These are phyloP conservation scores for Pleoardoris graminearum DNA, from an alignment of 2,329 filamentous ascomycete genomes.

Conservation along the genomic window DNA sequence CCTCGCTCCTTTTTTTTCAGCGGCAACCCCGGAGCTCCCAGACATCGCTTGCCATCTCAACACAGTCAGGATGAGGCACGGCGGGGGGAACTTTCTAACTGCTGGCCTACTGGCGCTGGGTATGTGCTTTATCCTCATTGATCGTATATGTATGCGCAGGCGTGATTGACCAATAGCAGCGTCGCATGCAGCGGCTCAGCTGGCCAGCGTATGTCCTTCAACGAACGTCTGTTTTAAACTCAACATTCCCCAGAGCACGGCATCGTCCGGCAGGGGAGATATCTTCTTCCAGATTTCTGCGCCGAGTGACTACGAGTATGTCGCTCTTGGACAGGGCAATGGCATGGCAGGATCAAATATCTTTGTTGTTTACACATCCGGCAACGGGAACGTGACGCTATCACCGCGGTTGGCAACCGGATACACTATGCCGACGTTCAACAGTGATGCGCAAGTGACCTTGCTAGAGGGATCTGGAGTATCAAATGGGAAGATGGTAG, in stretches of 20 bases:
- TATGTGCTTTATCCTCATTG: conserved; percentile 13
- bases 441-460: conserved; percentile 50
- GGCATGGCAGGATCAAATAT: conserved; percentile 61
- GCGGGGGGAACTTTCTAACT: conserved; percentile 16
- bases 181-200: conserved; percentile 33
- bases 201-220: conserved; percentile 32
- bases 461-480: conserved; percentile 60
- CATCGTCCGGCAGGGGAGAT: conserved; percentile 55
- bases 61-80: conserved; percentile 16
- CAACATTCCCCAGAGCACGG: conserved; percentile 59
- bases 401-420: conserved; percentile 56
- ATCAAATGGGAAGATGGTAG: conserved; percentile 56
- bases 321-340: conserved; percentile 59
- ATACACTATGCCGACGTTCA: conserved; percentile 48
- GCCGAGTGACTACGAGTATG: conserved; percentile 58
- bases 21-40: not conserved
- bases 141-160: not conserved
- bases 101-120: conserved; percentile 33
- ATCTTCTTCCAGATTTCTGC: conserved; percentile 63
- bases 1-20: conserved; percentile 6
- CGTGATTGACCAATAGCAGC: conserved; percentile 27
- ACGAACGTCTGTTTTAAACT: conserved; percentile 53
- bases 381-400: conserved; percentile 57
- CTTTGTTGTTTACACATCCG: conserved; percentile 61
- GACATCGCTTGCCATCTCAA: not conserved